phyloP scores from a whole-genome alignment of 2,329 filamentous ascomycete species.

The Talaromyces pinophilus region DNA sequence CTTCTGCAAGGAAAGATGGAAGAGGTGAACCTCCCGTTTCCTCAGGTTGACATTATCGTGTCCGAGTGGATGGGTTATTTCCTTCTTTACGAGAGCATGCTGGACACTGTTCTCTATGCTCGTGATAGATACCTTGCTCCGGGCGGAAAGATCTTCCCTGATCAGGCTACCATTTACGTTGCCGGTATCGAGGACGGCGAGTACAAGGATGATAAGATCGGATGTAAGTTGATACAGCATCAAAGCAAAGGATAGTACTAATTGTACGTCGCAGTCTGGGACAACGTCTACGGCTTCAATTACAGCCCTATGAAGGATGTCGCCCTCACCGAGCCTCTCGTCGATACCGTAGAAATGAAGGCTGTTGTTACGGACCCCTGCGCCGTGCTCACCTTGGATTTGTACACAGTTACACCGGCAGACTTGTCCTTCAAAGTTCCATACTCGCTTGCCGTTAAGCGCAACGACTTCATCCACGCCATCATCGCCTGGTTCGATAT shows the following conservation, averaged over 20 bases:
- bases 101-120: conserved; percentile 96
- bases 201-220: conserved; percentile 99
- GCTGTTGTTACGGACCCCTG: conserved; percentile 92
- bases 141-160: conserved; percentile 93
- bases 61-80: conserved; percentile 99
- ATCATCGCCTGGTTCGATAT: conserved; percentile 99
- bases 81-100: conserved; percentile 96
- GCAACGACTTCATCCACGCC: conserved; percentile 94
- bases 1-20: conserved; percentile 99
- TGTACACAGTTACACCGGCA: conserved; percentile 81
- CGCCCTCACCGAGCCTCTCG: conserved; percentile 90
- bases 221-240: conserved; percentile 65
- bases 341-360: conserved; percentile 97
- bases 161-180: conserved; percentile 97
- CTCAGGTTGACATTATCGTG: conserved; percentile 98
- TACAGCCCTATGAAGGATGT: conserved; percentile 92
- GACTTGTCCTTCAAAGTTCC: conserved; percentile 82
- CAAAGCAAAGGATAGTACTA: conserved; percentile 24
- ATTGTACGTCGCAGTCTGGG: conserved; percentile 72
- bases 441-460: conserved; percentile 74
- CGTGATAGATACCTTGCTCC: conserved; percentile 86
- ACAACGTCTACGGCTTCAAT: conserved; percentile 98
- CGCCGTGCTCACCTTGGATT: conserved; percentile 80
- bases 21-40: conserved; percentile 88
- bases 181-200: conserved; percentile 98